These are phyloP conservation scores for Ustilago hordei DNA, from an alignment of 1,284 basidiomycete species.

Conservation along the genomic window DNA sequence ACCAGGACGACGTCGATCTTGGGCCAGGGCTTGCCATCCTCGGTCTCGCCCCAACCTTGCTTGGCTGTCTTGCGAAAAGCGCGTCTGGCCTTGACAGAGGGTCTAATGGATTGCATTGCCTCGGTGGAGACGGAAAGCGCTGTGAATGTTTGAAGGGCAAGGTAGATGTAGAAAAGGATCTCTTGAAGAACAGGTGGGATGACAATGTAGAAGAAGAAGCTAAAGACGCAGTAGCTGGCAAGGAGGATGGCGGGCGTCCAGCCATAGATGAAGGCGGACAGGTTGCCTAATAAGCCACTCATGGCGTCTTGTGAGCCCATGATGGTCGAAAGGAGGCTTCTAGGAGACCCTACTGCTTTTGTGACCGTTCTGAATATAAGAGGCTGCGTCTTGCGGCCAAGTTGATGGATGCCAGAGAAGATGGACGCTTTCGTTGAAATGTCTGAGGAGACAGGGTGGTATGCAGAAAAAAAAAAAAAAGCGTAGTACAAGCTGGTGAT, in stretches of 20 bases:
- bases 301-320: constrained; percentile 27
- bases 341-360: background rate
- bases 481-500: background rate
- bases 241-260: constrained; percentile 59
- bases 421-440: no score
- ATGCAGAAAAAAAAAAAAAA: no score
- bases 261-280: constrained; percentile 51
- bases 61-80: constrained; percentile 51
- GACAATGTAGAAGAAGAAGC: constrained; percentile 59
- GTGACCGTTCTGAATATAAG: background rate
- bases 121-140: constrained; percentile 56
- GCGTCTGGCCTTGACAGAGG: constrained; percentile 52
- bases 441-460: no score
- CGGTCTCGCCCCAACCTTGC: constrained; percentile 51
- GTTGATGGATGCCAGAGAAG: no score
- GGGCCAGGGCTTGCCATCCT: constrained; percentile 53
- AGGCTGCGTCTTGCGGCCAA: background rate
- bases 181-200: constrained; percentile 54
- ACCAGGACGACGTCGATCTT: constrained; percentile 61
- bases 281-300: constrained; percentile 21
- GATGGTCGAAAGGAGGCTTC: background rate
- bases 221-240: constrained; percentile 30
- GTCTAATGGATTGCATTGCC: constrained; percentile 58
- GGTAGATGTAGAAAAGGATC: constrained; percentile 55
- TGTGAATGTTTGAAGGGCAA: constrained; percentile 54